Percentiles rank a stretch among this genome's conserved stretches.
phyloP scores from a whole-genome alignment of 176 grass and related monocot species.

The Avena sativa region DNA sequence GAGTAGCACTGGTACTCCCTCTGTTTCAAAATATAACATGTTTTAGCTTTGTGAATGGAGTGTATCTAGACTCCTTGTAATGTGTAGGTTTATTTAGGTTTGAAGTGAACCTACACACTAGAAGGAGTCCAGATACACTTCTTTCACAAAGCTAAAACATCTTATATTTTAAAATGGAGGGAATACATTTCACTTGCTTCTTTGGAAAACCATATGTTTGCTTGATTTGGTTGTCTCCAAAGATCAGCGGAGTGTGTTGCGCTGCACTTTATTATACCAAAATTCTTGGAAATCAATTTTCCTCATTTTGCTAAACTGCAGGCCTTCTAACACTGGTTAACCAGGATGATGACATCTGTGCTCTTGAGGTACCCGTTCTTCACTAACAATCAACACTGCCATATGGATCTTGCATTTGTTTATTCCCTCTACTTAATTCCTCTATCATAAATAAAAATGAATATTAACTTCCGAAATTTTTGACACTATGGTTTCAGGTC shows the following conservation, averaged over 20 bases:
- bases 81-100: too few relatives aligned
- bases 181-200: not conserved
- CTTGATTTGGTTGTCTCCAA: not conserved
- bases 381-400: not conserved
- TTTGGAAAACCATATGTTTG: not conserved
- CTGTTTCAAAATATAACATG: too few relatives aligned
- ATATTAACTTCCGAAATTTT: not conserved
- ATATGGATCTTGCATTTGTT: slow-evolving; percentile 5
- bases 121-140: too few relatives aligned
- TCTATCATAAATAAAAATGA: not conserved
- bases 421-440: not conserved
- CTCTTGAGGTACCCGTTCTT: slow-evolving; percentile 77
- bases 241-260: not conserved
- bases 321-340: slow-evolving; percentile 90
- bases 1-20: not conserved
- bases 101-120: too few relatives aligned
- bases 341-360: slow-evolving; percentile 69
- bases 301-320: slow-evolving; percentile 40
- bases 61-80: too few relatives aligned
- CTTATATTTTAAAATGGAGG: too few relatives aligned
- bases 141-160: too few relatives aligned
- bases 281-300: not conserved
- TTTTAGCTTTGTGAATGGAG: too few relatives aligned
- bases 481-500: slow-evolving; percentile 54
- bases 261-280: not conserved